Percentiles rank a stretch among this genome's conserved stretches.
phyloP scores from a whole-genome alignment of 805 yeast species.

The Saccharomycopsis lassenensis region DNA sequence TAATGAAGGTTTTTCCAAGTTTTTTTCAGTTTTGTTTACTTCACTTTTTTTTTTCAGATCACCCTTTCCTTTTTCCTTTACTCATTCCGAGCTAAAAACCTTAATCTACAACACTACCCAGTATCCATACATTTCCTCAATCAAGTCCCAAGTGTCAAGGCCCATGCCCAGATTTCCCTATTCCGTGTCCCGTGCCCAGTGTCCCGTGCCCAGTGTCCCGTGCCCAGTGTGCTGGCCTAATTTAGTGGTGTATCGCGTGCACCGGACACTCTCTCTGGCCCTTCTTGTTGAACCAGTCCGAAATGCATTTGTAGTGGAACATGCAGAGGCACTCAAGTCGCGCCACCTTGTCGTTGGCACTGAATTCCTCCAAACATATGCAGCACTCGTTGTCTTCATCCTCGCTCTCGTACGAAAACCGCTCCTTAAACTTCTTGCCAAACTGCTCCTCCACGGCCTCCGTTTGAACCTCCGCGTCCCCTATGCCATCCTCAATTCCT shows the following conservation, averaged over 20 bases:
- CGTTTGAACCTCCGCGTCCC: too few species aligned
- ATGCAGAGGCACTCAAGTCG: constrained; percentile 90
- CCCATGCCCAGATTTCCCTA: too few species aligned
- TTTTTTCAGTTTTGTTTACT: too few species aligned
- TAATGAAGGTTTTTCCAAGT: too few species aligned
- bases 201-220: background rate
- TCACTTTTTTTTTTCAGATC: too few species aligned
- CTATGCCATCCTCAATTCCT: too few species aligned
- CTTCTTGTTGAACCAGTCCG: constrained; percentile 80
- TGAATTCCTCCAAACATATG: constrained; percentile 83
- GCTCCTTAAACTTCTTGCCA: too few species aligned
- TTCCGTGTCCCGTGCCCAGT: too few species aligned
- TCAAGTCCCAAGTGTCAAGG: background rate
- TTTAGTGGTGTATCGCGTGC: constrained; percentile 38
- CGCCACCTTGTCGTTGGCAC: constrained; percentile 82
- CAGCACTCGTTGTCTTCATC: constrained; percentile 64
- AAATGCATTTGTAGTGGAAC: constrained; percentile 84
- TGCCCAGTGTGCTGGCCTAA: background rate
- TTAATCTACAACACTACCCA: background rate
- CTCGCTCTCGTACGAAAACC: constrained; percentile 17
- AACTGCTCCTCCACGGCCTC: too few species aligned
- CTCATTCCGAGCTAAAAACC: too few species aligned
- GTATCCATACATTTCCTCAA: background rate
- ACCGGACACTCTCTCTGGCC: constrained; percentile 85
- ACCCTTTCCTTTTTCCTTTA: too few species aligned